Evolutionary conservation across 2,329 filamentous ascomycete genomes (phyloP).

Genomic region (Diaporthe citrichinensis): DNA sequence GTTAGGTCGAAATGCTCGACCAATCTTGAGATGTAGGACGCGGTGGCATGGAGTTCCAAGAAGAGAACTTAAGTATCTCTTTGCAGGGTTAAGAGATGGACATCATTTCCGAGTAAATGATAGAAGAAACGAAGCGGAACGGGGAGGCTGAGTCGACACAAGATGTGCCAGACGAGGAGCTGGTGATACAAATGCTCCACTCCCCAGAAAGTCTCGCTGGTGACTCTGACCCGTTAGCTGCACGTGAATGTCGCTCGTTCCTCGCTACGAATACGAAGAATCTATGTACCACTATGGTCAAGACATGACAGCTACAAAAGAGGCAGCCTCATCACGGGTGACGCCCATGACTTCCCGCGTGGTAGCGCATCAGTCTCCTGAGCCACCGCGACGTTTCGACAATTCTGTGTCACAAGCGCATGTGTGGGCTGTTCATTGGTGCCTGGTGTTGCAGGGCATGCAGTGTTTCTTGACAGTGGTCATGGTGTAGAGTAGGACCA

Average conservation of each 20-base stretch:
- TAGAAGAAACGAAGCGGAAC: too few relatives aligned
- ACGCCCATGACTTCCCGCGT: not conserved
- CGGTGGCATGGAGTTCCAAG: too few relatives aligned
- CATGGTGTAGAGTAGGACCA: not conserved
- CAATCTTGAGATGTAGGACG: too few relatives aligned
- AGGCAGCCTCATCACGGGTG: not conserved
- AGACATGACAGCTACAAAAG: not conserved
- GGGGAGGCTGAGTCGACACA: too few relatives aligned
- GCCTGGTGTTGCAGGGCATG: conserved; percentile 17
- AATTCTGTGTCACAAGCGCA: not conserved
- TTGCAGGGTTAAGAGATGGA: too few relatives aligned
- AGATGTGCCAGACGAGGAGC: not conserved
- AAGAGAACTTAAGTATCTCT: too few relatives aligned
- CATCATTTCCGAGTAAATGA: too few relatives aligned
- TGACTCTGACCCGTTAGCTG: not conserved
- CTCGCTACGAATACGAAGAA: not conserved
- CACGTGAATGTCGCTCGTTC: not conserved
- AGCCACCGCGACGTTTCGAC: not conserved
- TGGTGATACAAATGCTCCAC: not conserved
- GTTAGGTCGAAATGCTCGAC: too few relatives aligned
- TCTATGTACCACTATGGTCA: not conserved
- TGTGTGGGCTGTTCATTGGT: not conserved
- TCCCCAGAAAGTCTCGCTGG: not conserved
- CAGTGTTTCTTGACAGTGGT: not conserved
- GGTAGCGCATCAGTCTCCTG: not conserved